These are phyloP conservation scores for Pseudogymnoascus sp. DNA, from an alignment of 2,329 filamentous ascomycete species.

Conservation along the genomic window DNA sequence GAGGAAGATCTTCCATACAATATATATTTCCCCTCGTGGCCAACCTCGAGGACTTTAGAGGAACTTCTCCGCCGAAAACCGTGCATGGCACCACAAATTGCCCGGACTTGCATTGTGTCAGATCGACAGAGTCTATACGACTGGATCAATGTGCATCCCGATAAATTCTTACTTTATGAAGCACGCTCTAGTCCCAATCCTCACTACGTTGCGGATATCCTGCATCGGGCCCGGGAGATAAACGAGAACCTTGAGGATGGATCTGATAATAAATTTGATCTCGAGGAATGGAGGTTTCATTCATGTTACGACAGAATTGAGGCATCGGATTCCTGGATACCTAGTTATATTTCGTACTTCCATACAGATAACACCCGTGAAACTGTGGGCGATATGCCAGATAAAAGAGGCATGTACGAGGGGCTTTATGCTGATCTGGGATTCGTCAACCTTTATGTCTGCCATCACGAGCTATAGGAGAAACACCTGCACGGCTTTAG, in stretches of 20 bases:
- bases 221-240: too few relatives aligned
- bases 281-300: too few relatives aligned
- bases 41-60: background rate
- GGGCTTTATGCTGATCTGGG: background rate
- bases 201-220: too few relatives aligned
- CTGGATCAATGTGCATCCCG: background rate
- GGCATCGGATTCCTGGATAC: too few relatives aligned
- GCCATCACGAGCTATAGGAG: background rate
- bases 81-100: background rate
- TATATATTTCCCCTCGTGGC: background rate
- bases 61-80: background rate
- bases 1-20: conserved; percentile 1
- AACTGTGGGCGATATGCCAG: background rate
- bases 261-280: too few relatives aligned
- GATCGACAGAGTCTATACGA: background rate
- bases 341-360: background rate
- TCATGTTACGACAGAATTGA: too few relatives aligned
- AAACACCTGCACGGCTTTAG: background rate
- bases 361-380: background rate
- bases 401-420: background rate
- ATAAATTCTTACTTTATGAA: background rate
- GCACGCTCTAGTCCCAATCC: background rate
- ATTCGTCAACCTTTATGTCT: background rate
- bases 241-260: too few relatives aligned
- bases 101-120: background rate